phyloP scores from a whole-genome alignment of 2,329 filamentous ascomycete species.

The Helminthosporium solani region DNA sequence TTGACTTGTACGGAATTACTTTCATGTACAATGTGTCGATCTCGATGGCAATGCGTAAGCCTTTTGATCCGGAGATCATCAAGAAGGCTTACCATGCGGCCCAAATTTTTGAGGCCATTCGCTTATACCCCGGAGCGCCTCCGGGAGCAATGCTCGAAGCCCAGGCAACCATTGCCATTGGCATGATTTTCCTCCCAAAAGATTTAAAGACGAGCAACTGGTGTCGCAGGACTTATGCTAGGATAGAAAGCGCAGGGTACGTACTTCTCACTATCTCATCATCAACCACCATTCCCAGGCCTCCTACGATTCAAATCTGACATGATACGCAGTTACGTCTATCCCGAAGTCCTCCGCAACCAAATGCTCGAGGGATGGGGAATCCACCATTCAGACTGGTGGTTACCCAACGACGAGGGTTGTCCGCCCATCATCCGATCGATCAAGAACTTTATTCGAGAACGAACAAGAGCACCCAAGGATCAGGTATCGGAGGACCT shows the following conservation, averaged over 20 bases:
- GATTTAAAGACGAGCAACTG: conserved; percentile 73
- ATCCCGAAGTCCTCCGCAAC: conserved; percentile 69
- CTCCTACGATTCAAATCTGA: conserved; percentile 11
- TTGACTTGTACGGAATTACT: conserved; percentile 76
- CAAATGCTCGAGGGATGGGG: conserved; percentile 77
- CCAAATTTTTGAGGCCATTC: conserved; percentile 76
- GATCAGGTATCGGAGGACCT: conserved; percentile 62
- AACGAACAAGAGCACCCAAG: conserved; percentile 60
- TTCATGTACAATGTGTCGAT: conserved; percentile 80
- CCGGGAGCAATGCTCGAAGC: conserved; percentile 70
- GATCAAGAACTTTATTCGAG: conserved; percentile 78
- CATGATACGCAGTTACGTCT: conserved; percentile 68
- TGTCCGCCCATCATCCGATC: conserved; percentile 72
- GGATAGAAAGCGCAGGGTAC: conserved; percentile 77
- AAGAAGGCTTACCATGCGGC: conserved; percentile 68
- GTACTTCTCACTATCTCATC: conserved; percentile 34
- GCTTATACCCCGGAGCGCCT: conserved; percentile 68
- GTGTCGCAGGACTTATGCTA: conserved; percentile 75
- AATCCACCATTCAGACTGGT: conserved; percentile 76
- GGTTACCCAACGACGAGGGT: conserved; percentile 80
- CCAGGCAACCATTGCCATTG: conserved; percentile 75
- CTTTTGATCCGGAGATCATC: conserved; percentile 56
- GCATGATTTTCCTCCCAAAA: conserved; percentile 75
- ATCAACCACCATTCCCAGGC: background rate
- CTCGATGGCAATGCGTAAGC: conserved; percentile 56